Evolutionary conservation across 768 basidiomycete species (phyloP).

Genomic region (Leccinum disarticulatum): DNA sequence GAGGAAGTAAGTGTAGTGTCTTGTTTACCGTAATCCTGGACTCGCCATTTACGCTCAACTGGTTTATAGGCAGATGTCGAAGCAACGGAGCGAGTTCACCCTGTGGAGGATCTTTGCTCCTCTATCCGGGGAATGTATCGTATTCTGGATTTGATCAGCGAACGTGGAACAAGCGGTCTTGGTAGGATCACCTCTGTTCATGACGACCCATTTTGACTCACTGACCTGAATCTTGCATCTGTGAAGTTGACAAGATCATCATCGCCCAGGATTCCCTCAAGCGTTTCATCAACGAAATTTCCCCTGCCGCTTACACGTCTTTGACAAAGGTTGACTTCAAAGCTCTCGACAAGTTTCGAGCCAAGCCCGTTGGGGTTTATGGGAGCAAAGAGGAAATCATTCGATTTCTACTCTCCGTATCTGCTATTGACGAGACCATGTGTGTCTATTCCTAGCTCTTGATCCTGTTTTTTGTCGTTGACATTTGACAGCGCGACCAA

Average conservation of each 20-base stretch:
- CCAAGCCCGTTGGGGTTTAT: conserved; percentile 57
- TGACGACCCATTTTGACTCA: neutral
- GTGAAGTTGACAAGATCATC: conserved; percentile 60
- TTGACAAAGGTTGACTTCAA: conserved; percentile 60
- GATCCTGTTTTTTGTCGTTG: neutral
- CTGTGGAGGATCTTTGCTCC: conserved; percentile 24
- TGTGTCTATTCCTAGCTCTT: conserved; percentile 28
- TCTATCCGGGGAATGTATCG: conserved; percentile 48
- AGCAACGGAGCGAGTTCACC: conserved; percentile 2
- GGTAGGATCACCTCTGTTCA: conserved; percentile 35
- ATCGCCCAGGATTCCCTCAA: conserved; percentile 54
- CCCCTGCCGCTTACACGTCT: conserved; percentile 52
- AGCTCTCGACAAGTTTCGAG: conserved; percentile 42
- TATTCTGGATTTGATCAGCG: conserved; percentile 54
- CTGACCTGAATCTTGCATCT: conserved; percentile 1
- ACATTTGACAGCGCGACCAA: conserved; percentile 1
- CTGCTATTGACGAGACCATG: conserved; percentile 39
- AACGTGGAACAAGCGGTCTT: conserved; percentile 49
- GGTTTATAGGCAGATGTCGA: conserved; percentile 20
- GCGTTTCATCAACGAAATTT: conserved; percentile 46
- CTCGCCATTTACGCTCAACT: neutral
- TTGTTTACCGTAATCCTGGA: neutral
- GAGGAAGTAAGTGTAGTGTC: conserved; percentile 15
- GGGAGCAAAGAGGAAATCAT: conserved; percentile 53
- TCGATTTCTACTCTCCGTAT: conserved; percentile 41